Base-by-base conservation (phyloP, 768 basidiomycete species). In the Albatrellus ellisii region DNA sequence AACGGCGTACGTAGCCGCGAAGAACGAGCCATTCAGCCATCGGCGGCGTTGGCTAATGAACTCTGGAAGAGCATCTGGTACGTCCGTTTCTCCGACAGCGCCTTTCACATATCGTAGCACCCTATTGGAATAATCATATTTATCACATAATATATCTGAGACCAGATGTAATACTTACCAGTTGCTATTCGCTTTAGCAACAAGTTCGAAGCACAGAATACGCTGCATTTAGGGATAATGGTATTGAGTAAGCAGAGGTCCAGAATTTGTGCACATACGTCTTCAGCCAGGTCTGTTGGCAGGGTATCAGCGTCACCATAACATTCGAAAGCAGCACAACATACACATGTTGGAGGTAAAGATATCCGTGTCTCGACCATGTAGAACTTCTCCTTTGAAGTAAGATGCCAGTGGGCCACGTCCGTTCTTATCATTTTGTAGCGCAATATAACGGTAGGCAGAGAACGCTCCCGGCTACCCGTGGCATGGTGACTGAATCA, bases 341-440 rank as follows among this genome's bases (percentile, higher is more conserved):
- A 41, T 61, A 85, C 84, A 97, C 90, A 94, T 94, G 54, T 95
- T 95, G 6, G 90, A 90, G 4, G 88, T 92, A 59, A 91, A 91
- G 34, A 94, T 89, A 54, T 91, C 88, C 0, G 87, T 84, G 54
- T 87, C 83, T 22, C 77, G 72, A 8, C 85, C 87, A 50, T 83
- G 79, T 20, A 88, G 60, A 17, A 82, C 70, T 57, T 99, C 95
- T 7, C 95, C 95, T 57, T 97, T 86, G 69, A 99, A 99, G 59
- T 99, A 99, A 12, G 92, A 91, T 11, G 89, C 85, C 4, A 98
- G 63, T 4, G 94, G 94, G 0, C 94, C 94, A 18, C 72, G 65
- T 0, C 91, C 92, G 15, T 66, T 62, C 48, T 74, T 73, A 53
- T 91, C 74, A 52, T 97, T 95, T 58, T 86, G 83, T 44, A 97